phyloP scores from a whole-genome alignment of 805 yeast genomes.

The Metschnikowia lunata region DNA sequence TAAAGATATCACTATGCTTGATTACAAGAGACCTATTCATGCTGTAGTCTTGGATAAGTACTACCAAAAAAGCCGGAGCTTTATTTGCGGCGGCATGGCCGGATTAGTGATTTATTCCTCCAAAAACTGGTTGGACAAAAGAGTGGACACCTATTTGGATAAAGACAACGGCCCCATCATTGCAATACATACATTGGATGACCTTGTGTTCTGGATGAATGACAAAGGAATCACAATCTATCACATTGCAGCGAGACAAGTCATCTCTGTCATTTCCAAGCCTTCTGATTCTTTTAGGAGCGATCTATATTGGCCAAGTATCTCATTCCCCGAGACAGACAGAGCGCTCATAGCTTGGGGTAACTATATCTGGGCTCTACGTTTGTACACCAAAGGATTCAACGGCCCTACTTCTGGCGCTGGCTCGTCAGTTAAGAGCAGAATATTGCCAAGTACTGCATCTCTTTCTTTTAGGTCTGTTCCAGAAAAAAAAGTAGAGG shows the following conservation, averaged over 20 bases:
- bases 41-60: constrained; percentile 76
- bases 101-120: constrained; percentile 75
- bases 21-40: constrained; percentile 84
- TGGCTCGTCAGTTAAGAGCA: constrained; percentile 26
- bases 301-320: constrained; percentile 80
- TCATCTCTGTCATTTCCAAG: constrained; percentile 49
- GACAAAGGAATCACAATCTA: constrained; percentile 72
- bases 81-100: constrained; percentile 85
- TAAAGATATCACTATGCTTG: constrained; percentile 65
- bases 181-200: constrained; percentile 57
- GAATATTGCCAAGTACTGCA: constrained; percentile 49
- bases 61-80: constrained; percentile 57
- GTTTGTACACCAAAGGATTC: constrained; percentile 25
- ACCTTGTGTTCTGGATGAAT: constrained; percentile 75
- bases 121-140: constrained; percentile 81
- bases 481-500: constrained; percentile 41
- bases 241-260: constrained; percentile 48
- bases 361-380: constrained; percentile 65
- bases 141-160: constrained; percentile 63
- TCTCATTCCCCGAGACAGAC: constrained; percentile 60
- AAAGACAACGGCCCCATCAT: constrained; percentile 67
- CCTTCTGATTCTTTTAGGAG: constrained; percentile 59
- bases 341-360: constrained; percentile 81
- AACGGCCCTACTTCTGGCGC: constrained; percentile 8
- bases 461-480: constrained; percentile 47